Conservation (phyloP, 2,329 filamentous ascomycete genomes). For the Monascus ruber region DNA sequence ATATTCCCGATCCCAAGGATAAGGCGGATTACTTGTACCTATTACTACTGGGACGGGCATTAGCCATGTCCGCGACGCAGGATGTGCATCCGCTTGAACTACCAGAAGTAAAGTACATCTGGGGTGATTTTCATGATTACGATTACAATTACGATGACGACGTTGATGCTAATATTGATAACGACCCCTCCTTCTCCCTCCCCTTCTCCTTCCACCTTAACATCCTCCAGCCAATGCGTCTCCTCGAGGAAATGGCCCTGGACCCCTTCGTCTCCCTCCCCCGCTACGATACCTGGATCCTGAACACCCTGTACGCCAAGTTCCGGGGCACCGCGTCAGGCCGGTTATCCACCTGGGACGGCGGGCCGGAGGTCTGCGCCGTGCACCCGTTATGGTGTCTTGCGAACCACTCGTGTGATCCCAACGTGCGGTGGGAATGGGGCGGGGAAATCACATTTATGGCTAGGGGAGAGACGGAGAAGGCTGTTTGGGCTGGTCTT, state of each 20-base stretch:
- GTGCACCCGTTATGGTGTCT: constrained; percentile 95
- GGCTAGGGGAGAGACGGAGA: constrained; percentile 21
- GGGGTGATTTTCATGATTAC: constrained; percentile 49
- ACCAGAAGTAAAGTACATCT: constrained; percentile 51
- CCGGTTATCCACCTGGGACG: constrained; percentile 61
- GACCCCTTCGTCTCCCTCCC: constrained; percentile 43
- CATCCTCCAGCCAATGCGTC: constrained; percentile 47
- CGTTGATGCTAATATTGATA: background rate
- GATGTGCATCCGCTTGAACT: constrained; percentile 48
- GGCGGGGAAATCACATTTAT: constrained; percentile 38
- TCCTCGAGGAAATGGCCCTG: constrained; percentile 52
- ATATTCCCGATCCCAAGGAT: constrained; percentile 45
- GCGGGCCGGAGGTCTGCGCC: constrained; percentile 79
- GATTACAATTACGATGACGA: constrained; percentile 6
- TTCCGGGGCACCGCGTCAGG: constrained; percentile 89
- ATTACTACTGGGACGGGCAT: constrained; percentile 45
- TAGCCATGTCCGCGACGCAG: constrained; percentile 52
- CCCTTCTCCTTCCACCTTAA: constrained; percentile 52
- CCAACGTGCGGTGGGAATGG: constrained; percentile 94
- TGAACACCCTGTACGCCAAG: constrained; percentile 87
- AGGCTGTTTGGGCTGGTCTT: constrained; percentile 23
- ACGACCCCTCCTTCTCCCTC: constrained; percentile 33
- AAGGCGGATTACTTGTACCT: constrained; percentile 50
- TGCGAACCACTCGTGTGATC: constrained; percentile 91
- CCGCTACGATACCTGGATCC: constrained; percentile 45